These are phyloP conservation scores for Candida anglica DNA, from an alignment of 805 yeast species.

Conservation along the genomic window DNA sequence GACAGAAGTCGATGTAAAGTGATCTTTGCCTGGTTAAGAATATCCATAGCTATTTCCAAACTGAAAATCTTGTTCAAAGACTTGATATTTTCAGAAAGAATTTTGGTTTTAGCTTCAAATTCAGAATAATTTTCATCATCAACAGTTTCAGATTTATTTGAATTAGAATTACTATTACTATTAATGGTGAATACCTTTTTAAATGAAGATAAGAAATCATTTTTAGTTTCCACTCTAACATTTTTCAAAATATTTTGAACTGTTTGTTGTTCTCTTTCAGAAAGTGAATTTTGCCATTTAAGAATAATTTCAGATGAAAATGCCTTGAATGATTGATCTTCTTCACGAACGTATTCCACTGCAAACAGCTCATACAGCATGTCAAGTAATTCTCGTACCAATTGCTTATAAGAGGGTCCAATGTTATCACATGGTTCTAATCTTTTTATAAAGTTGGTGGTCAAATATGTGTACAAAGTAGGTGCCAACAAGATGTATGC, in stretches of 20 bases:
- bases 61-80: slow-evolving; percentile 75
- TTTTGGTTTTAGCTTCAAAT: slow-evolving; percentile 75
- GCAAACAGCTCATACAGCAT: slow-evolving; percentile 38
- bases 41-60: slow-evolving; percentile 70
- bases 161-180: slow-evolving; percentile 17
- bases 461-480: slow-evolving; percentile 27
- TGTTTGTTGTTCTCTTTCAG: slow-evolving; percentile 45
- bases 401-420: slow-evolving; percentile 29
- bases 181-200: slow-evolving; percentile 52
- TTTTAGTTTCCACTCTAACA: slow-evolving; percentile 46
- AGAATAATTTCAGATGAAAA: slow-evolving; percentile 19
- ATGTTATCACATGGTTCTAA: slow-evolving; percentile 29
- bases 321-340: slow-evolving; percentile 22
- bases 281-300: slow-evolving; percentile 32
- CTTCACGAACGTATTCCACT: slow-evolving; percentile 38
- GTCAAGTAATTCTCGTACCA: slow-evolving; percentile 35
- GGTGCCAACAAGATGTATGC: slow-evolving; percentile 37
- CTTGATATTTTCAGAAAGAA: slow-evolving; percentile 69
- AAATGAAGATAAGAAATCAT: slow-evolving; percentile 61
- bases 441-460: slow-evolving; percentile 18
- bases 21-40: slow-evolving; percentile 64
- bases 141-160: slow-evolving; percentile 9
- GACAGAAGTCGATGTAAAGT: slow-evolving; percentile 55
- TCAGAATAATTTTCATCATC: slow-evolving; percentile 48
- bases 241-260: slow-evolving; percentile 45